Percentiles rank a stretch among this genome's conserved stretches.
These are phyloP conservation scores for Claviceps paspali DNA, from an alignment of 2,329 filamentous ascomycete species.

Conservation along the genomic window DNA sequence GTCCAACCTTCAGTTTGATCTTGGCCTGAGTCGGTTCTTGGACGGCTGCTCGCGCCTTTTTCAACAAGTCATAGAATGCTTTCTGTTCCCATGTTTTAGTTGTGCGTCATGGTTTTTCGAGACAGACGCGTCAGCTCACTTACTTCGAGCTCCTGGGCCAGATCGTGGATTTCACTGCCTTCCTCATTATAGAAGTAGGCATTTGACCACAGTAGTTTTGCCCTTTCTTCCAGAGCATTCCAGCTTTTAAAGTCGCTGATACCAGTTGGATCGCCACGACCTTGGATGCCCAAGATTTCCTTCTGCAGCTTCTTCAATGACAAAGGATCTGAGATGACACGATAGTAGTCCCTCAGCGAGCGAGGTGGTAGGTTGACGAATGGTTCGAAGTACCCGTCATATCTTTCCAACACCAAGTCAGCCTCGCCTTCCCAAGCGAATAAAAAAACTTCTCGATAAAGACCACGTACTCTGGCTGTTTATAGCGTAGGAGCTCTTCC, in stretches of 20 bases:
- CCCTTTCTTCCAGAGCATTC: conserved; percentile 65
- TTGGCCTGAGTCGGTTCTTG: conserved; percentile 59
- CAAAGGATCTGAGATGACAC: conserved; percentile 64
- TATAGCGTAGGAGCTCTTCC: conserved; percentile 54
- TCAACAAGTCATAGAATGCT: conserved; percentile 52
- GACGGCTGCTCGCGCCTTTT: conserved; percentile 56
- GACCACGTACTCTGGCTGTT: conserved; percentile 44
- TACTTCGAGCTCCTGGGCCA: conserved; percentile 71
- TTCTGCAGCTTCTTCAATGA: conserved; percentile 68
- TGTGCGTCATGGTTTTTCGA: neutral
- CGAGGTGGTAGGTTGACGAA: conserved; percentile 69
- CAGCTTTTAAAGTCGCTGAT: conserved; percentile 63
- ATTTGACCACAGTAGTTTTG: conserved; percentile 74
- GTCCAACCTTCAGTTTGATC: conserved; percentile 62
- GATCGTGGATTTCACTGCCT: conserved; percentile 64
- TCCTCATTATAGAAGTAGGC: conserved; percentile 86
- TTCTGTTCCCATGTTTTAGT: conserved; percentile 30
- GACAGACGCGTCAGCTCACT: neutral
- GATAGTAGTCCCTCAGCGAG: conserved; percentile 71
- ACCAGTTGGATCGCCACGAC: conserved; percentile 48
- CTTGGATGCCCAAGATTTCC: conserved; percentile 56
- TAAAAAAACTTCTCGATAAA: neutral
- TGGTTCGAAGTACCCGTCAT: conserved; percentile 54
- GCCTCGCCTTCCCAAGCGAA: neutral
- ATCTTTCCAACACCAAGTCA: conserved; percentile 31